Evolutionary conservation across 1,139 yeast species (phyloP).

Genomic region (Neolecta irregularis): DNA sequence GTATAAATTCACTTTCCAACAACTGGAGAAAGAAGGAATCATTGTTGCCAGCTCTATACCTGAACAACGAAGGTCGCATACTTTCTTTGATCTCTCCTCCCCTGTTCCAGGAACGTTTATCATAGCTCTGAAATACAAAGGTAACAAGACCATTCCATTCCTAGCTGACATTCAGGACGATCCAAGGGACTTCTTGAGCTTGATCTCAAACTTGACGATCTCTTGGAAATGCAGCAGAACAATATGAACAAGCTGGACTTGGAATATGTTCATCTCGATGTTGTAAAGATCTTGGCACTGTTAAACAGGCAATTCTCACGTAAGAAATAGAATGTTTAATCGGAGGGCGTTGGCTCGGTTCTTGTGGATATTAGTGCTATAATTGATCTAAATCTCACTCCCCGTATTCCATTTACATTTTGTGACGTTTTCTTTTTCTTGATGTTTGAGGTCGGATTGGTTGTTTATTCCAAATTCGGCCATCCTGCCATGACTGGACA

Average conservation of each 20-base stretch:
- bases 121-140: slow-evolving; percentile 24
- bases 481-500: too few species aligned
- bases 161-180: slow-evolving; percentile 15
- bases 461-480: too few species aligned
- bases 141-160: slow-evolving; percentile 10
- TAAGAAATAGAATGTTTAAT: slow-evolving; percentile 1
- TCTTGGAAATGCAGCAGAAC: slow-evolving; percentile 24
- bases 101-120: slow-evolving; percentile 27
- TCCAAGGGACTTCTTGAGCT: slow-evolving; percentile 21
- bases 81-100: slow-evolving; percentile 21
- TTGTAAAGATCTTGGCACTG: slow-evolving; percentile 14
- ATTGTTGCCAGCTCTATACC: slow-evolving; percentile 23
- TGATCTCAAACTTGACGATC: slow-evolving; percentile 26
- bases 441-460: too few species aligned
- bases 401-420: too few species aligned
- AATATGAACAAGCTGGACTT: slow-evolving; percentile 22
- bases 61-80: slow-evolving; percentile 14
- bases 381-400: too few species aligned
- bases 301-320: slow-evolving; percentile 15
- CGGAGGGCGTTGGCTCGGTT: too few species aligned
- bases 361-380: too few species aligned
- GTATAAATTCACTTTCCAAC: slow-evolving; percentile 23
- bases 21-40: slow-evolving; percentile 23
- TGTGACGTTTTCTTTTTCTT: too few species aligned
- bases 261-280: slow-evolving; percentile 22